These are phyloP conservation scores for Uncinocarpus reesii DNA, from an alignment of 2,329 filamentous ascomycete species.

Conservation along the genomic window DNA sequence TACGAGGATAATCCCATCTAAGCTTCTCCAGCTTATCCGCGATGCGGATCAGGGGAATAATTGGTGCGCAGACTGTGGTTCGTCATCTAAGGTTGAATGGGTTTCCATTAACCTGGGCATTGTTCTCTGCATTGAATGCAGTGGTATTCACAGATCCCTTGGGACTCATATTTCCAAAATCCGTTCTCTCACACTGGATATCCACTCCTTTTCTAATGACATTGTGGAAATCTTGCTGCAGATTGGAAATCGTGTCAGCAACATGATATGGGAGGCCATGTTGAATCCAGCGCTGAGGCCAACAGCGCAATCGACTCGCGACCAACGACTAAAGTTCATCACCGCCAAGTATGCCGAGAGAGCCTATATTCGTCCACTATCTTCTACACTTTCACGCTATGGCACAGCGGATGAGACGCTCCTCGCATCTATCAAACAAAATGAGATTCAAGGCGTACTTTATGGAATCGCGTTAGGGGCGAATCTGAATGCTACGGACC, in stretches of 20 bases:
- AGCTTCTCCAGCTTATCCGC: slow-evolving; percentile 73
- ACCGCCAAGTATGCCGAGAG: slow-evolving; percentile 87
- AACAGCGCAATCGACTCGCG: slow-evolving; percentile 64
- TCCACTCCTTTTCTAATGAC: slow-evolving; percentile 91
- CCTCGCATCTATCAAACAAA: slow-evolving; percentile 86
- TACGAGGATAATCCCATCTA: slow-evolving; percentile 77
- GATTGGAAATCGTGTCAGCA: slow-evolving; percentile 87
- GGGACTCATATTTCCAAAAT: slow-evolving; percentile 98
- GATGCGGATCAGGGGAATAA: slow-evolving; percentile 87
- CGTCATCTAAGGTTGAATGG: slow-evolving; percentile 90
- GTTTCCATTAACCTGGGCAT: slow-evolving; percentile 97
- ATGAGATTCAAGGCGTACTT: slow-evolving; percentile 86
- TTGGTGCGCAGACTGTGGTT: slow-evolving; percentile 90
- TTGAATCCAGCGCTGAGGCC: slow-evolving; percentile 68
- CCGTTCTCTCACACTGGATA: slow-evolving; percentile 86
- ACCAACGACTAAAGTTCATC: slow-evolving; percentile 89
- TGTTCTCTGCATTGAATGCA: slow-evolving; percentile 94
- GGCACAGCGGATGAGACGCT: slow-evolving; percentile 75
- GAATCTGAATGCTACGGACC: slow-evolving; percentile 78
- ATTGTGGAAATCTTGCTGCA: slow-evolving; percentile 88
- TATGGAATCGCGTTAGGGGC: slow-evolving; percentile 79
- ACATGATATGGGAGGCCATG: slow-evolving; percentile 90
- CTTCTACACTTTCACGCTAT: slow-evolving; percentile 63
- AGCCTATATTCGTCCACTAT: slow-evolving; percentile 64
- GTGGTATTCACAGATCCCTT: slow-evolving; percentile 88